Evolutionary conservation across 1,284 basidiomycete genomes (phyloP).

Genomic region (Moniliophthora roreri): DNA sequence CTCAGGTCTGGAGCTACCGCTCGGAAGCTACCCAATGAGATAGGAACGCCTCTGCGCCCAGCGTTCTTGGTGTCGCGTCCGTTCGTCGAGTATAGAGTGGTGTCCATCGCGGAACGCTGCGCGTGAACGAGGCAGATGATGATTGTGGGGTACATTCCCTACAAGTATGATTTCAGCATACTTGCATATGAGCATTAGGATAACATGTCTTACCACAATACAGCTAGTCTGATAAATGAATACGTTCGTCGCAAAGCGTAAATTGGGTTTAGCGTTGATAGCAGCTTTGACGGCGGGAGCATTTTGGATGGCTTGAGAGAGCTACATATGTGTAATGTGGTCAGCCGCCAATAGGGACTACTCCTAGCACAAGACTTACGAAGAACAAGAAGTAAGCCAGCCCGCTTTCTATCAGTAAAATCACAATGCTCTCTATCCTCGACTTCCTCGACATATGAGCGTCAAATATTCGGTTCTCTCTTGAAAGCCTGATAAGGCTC

Average conservation of each 20-base stretch:
- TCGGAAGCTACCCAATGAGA: neutral
- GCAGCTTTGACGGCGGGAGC: neutral
- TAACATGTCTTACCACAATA: neutral
- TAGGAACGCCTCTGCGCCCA: neutral
- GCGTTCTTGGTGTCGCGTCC: neutral
- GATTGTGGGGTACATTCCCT: slow-evolving; percentile 8
- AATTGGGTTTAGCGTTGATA: neutral
- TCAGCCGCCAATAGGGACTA: too few relatives aligned
- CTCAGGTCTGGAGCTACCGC: neutral
- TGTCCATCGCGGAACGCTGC: neutral
- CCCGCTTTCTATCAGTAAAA: slow-evolving; percentile 10
- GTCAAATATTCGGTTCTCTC: neutral
- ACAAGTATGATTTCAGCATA: neutral
- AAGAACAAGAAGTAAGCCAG: slow-evolving; percentile 12
- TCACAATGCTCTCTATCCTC: neutral
- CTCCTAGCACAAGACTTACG: too few relatives aligned
- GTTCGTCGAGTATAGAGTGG: neutral
- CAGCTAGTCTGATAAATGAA: slow-evolving; percentile 2
- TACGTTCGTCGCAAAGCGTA: slow-evolving; percentile 6
- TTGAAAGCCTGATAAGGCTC: neutral
- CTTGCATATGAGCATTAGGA: neutral
- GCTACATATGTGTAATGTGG: neutral
- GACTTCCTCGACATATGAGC: neutral
- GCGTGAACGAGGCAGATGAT: slow-evolving; percentile 4
- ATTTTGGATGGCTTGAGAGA: neutral